Evolutionary conservation across 139 green algal species (phyloP).

Genomic region (Tetratostichococcus sp.): DNA sequence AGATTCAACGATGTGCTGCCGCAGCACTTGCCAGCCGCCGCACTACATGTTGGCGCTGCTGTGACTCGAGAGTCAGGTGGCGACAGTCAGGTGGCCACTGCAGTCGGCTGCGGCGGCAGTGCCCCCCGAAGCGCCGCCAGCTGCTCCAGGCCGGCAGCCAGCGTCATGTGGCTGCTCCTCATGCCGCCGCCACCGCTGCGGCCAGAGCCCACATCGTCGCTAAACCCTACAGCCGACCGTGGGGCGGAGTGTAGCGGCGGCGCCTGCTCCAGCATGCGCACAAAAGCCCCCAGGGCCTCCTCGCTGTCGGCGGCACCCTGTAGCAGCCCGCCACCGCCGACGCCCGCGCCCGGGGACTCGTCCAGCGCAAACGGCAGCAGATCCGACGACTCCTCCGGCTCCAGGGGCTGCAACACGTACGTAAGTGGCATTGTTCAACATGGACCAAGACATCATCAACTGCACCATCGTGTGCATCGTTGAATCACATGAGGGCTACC

Average conservation of each 20-base stretch:
- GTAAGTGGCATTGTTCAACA: no score
- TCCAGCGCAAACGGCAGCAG: slow-evolving; percentile 47
- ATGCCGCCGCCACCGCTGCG: no score
- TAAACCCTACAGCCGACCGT: neutral
- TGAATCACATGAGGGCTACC: no score
- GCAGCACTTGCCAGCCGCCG: no score
- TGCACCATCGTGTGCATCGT: no score
- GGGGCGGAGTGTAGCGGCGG: neutral
- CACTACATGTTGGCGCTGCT: no score
- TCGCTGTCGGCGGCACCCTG: neutral
- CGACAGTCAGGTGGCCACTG: no score
- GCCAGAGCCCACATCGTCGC: neutral
- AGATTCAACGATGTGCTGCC: no score
- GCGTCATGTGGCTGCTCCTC: neutral
- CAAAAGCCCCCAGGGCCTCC: slow-evolving; percentile 22
- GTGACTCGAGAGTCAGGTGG: no score
- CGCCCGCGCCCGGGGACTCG: neutral
- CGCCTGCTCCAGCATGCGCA: slow-evolving; percentile 25
- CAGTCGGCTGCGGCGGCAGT: neutral
- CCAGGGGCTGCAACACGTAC: neutral
- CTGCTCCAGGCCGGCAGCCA: neutral
- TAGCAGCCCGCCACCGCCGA: neutral
- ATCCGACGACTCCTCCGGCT: slow-evolving; percentile 29
- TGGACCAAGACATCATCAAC: no score
- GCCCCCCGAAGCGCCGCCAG: neutral